phyloP scores from a whole-genome alignment of 176 grass and related monocot species.

The Otatea glauca region DNA sequence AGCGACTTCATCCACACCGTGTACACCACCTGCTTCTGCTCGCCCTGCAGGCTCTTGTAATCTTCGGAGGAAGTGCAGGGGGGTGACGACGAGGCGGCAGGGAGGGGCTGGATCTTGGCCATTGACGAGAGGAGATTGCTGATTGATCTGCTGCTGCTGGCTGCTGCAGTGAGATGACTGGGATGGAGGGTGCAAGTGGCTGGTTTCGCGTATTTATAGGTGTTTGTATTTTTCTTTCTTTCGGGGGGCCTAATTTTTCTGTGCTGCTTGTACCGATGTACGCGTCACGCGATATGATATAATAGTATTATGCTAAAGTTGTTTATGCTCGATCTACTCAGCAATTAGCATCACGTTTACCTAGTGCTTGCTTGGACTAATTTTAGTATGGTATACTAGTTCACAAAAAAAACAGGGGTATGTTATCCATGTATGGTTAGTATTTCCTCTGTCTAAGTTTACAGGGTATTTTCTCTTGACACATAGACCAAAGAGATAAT shows the following conservation, averaged over 20 bases:
- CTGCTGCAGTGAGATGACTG: not conserved
- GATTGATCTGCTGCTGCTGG: not conserved
- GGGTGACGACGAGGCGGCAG: not conserved
- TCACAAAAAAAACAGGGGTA: too few relatives aligned
- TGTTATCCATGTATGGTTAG: too few relatives aligned
- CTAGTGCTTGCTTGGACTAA: too few relatives aligned
- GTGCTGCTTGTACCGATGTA: not conserved
- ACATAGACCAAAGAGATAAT: too few relatives aligned
- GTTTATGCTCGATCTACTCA: not conserved
- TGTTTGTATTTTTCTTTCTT: not conserved
- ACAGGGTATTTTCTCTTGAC: too few relatives aligned
- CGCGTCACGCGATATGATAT: slow-evolving; percentile 24
- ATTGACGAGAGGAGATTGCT: not conserved
- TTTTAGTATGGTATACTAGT: too few relatives aligned
- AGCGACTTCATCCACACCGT: slow-evolving; percentile 93
- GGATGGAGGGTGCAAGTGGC: not conserved
- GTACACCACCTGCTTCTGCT: slow-evolving; percentile 43
- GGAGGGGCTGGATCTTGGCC: slow-evolving; percentile 54
- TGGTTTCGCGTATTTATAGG: slow-evolving; percentile 29
- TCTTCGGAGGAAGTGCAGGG: not conserved
- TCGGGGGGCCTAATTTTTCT: not conserved
- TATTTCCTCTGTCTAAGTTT: too few relatives aligned
- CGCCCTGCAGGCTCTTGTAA: not conserved
- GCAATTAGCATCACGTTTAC: slow-evolving; percentile 28
- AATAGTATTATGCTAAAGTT: not conserved